Percentiles rank a stretch among this genome's conserved stretches.
These are phyloP conservation scores for Phaeosphaeriaceae sp. DNA, from an alignment of 2,329 filamentous ascomycete genomes.

Conservation along the genomic window DNA sequence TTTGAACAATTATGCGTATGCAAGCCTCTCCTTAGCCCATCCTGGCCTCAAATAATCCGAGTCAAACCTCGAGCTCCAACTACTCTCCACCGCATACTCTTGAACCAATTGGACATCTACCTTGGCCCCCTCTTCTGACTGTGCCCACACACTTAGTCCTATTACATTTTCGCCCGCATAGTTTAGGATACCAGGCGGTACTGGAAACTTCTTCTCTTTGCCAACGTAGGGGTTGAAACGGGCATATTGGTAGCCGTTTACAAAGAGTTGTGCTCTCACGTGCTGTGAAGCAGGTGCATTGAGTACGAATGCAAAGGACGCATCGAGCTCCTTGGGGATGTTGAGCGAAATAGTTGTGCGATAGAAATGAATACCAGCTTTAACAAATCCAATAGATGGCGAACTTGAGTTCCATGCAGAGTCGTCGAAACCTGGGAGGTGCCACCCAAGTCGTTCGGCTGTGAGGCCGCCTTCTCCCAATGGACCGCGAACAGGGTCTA, in stretches of 20 bases:
- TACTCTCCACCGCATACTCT: slow-evolving; percentile 62
- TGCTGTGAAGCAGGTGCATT: slow-evolving; percentile 53
- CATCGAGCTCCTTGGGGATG: slow-evolving; percentile 60
- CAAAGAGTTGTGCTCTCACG: slow-evolving; percentile 63
- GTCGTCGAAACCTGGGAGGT: slow-evolving; percentile 63
- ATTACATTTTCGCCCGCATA: slow-evolving; percentile 66
- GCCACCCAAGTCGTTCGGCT: slow-evolving; percentile 64
- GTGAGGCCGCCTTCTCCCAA: slow-evolving; percentile 65
- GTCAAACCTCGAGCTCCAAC: slow-evolving; percentile 60
- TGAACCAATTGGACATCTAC: slow-evolving; percentile 59
- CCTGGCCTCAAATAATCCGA: slow-evolving; percentile 57
- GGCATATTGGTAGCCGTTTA: slow-evolving; percentile 71
- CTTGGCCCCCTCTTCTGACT: slow-evolving; percentile 59
- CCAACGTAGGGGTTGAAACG: slow-evolving; percentile 67
- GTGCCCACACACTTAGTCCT: slow-evolving; percentile 65
- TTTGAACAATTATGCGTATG: slow-evolving; percentile 29
- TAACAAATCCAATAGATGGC: slow-evolving; percentile 52
- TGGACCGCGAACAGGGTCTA: slow-evolving; percentile 63
- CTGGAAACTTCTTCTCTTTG: slow-evolving; percentile 65
- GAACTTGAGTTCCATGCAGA: slow-evolving; percentile 50
- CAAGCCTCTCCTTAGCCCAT: slow-evolving; percentile 52
- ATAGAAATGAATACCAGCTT: slow-evolving; percentile 63
- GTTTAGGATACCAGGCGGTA: slow-evolving; percentile 65
- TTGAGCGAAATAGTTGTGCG: slow-evolving; percentile 59
- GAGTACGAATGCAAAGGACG: slow-evolving; percentile 63